Base-by-base conservation (phyloP, 805 yeast species). In the Wickerhamiella bombiphila region DNA sequence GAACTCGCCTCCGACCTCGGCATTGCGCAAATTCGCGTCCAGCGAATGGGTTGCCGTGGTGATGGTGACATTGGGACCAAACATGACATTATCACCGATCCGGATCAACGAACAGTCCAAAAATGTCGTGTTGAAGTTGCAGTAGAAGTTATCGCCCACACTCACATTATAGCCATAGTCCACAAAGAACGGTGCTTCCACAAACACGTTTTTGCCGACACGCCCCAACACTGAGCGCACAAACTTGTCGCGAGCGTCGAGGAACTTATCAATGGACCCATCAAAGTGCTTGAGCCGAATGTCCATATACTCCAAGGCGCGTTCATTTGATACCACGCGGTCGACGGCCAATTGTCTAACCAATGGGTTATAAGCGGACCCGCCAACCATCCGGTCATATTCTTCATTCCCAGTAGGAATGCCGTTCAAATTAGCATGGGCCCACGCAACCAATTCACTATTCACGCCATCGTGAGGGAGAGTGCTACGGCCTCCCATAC, bases 121-220 rank as follows among this genome's bases (percentile, higher is more conserved):
- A 35, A 76, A 57, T 0, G 68, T 63, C 30, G 56, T 45, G 43
- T 53, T 53, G 65, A 70, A 73, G 56, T 79, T 79, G 25, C 69
- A 63, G 49, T 73, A 78, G 53, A 74, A 70, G 21, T 58, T 53
- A 40, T 73, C 67, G 2, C 83, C 86, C 14, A 76, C 45, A 13
- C 52, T 54, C 26, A 69, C 59, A 55, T 78, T 79, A 53, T 61
- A 68, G 0, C 86, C 88, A 49, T 76, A 78, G 53, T 79, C 86
- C 30, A 74, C 70, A 47, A 72, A 66, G 4, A 82, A 15, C 8
- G 53, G 82, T 1, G 75, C 66, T 54, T 76, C 81, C 26, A 74
- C 51, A 42, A 54, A 61, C 11, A 54, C 42, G 35, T 58, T 55
- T 8, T 57, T 45, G 32, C 69, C 71, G 18, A 61, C 49, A 28